Evolutionary conservation across 164 flowering plant genomes (phyloP).

Genomic region (Vitis amurensis): DNA sequence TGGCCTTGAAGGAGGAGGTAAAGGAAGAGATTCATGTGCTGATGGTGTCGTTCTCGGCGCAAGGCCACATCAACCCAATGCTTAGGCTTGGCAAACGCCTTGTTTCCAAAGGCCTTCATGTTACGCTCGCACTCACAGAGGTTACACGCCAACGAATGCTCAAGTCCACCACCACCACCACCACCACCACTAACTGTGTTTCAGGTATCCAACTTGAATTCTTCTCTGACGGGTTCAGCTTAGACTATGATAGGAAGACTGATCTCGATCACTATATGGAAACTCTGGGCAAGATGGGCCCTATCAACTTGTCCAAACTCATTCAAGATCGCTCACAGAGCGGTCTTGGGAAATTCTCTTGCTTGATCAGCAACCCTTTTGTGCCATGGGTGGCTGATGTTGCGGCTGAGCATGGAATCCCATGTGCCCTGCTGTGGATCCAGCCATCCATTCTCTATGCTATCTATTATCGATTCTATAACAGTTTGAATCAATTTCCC

Average conservation of each 20-base stretch:
- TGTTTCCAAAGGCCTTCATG: conserved; percentile 29
- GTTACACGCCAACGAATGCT: conserved; percentile 16
- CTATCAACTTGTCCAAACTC: conserved; percentile 25
- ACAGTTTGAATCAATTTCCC: conserved; percentile 22
- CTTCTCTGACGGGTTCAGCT: conserved; percentile 42
- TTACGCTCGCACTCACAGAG: conserved; percentile 31
- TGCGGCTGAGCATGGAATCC: conserved; percentile 27
- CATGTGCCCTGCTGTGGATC: conserved; percentile 39
- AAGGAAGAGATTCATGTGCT: conserved; percentile 4
- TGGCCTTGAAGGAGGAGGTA: too few species aligned
- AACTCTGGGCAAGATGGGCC: conserved; percentile 17
- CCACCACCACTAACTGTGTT: not conserved
- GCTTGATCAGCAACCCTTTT: conserved; percentile 32
- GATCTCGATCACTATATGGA: conserved; percentile 25
- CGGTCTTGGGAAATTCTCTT: conserved; percentile 12
- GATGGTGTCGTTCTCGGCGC: conserved; percentile 9
- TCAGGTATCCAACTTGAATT: conserved; percentile 23
- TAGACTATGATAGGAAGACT: conserved; percentile 22
- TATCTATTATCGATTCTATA: conserved; percentile 31
- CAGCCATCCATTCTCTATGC: conserved; percentile 32
- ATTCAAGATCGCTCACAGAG: conserved; percentile 4
- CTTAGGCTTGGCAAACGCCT: conserved; percentile 11
- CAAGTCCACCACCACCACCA: conserved; percentile 15
- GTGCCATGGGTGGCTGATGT: conserved; percentile 36
- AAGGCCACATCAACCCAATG: conserved; percentile 15